Conservation (phyloP, 805 yeast genomes). For the Yamadazyma phyllophila region DNA sequence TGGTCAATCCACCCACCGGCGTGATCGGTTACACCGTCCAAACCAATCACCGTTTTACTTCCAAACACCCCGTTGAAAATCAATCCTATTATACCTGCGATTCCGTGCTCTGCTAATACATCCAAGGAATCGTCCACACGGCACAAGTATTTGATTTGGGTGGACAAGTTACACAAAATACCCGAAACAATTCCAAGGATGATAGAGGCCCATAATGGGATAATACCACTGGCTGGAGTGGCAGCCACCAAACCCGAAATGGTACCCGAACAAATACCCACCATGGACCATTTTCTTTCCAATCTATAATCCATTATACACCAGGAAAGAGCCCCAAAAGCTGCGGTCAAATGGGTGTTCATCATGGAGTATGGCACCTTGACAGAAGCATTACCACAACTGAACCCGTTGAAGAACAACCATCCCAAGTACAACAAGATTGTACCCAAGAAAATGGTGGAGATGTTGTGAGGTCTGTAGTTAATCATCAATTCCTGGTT, state of each 20-base stretch:
- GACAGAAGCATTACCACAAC: constrained; percentile 77
- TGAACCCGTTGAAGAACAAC: constrained; percentile 93
- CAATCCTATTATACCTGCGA: constrained; percentile 90
- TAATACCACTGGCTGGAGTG: constrained; percentile 89
- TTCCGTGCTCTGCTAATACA: constrained; percentile 97
- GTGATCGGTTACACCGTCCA: constrained; percentile 82
- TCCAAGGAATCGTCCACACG: constrained; percentile 91
- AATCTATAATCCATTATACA: constrained; percentile 83
- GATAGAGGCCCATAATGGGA: constrained; percentile 89
- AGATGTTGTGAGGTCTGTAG: constrained; percentile 92
- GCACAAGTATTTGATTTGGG: constrained; percentile 77
- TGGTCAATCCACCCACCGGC: constrained; percentile 91
- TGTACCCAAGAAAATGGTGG: constrained; percentile 88
- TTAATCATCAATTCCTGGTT: constrained; percentile 74
- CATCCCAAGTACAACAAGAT: constrained; percentile 89
- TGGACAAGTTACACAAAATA: constrained; percentile 81
- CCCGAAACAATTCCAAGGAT: constrained; percentile 81
- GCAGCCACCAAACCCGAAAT: constrained; percentile 97
- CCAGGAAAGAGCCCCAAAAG: constrained; percentile 91
- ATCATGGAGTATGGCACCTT: constrained; percentile 86
- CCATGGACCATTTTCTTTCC: constrained; percentile 90
- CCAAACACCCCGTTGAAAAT: constrained; percentile 89
- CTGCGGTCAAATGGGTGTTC: constrained; percentile 89
- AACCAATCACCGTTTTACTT: constrained; percentile 82
- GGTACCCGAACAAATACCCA: constrained; percentile 92